These are phyloP conservation scores for Thermothielavioides terrestris DNA, from an alignment of 495 filamentous ascomycete species.

Conservation along the genomic window DNA sequence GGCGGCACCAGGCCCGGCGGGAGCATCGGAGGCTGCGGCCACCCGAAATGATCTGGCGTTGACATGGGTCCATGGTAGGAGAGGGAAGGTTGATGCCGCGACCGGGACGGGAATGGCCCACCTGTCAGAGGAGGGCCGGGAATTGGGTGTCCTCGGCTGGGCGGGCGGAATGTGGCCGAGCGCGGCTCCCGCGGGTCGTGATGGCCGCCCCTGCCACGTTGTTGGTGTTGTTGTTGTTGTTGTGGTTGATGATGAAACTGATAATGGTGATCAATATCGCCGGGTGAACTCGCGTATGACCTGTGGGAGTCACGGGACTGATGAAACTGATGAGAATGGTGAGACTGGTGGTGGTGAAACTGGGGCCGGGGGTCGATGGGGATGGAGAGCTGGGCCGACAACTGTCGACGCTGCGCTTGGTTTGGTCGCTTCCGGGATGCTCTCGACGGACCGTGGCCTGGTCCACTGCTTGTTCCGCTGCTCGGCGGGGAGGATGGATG, in stretches of 20 bases:
- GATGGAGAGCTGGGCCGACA: conserved; percentile 44
- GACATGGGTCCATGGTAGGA: conserved; percentile 23
- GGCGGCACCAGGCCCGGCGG: conserved; percentile 2
- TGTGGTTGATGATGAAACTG: no score
- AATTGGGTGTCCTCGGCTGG: conserved; percentile 8
- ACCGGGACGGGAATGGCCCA: conserved; percentile 2
- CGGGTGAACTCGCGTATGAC: conserved; percentile 7
- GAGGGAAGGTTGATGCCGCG: conserved; percentile 24
- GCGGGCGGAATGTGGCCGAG: conserved; percentile 19
- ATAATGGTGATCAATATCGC: no score
- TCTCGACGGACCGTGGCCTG: conserved; percentile 1
- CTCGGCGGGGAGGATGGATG: background rate
- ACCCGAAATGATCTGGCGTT: conserved; percentile 11
- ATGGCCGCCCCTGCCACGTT: conserved; percentile 12
- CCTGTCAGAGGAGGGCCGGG: conserved; percentile 1
- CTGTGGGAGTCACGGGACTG: no score
- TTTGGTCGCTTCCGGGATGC: conserved; percentile 41
- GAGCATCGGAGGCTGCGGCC: conserved; percentile 15
- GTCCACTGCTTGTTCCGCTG: no score
- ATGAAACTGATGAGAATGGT: background rate
- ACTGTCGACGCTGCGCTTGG: conserved; percentile 48
- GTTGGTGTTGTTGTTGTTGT: conserved; percentile 16
- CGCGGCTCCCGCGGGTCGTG: conserved; percentile 14
- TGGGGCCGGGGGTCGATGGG: conserved; percentile 37
- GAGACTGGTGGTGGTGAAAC: conserved; percentile 9